Conservation (phyloP, 176 grass and related monocot species). For the Triticum dicoccoides region DNA sequence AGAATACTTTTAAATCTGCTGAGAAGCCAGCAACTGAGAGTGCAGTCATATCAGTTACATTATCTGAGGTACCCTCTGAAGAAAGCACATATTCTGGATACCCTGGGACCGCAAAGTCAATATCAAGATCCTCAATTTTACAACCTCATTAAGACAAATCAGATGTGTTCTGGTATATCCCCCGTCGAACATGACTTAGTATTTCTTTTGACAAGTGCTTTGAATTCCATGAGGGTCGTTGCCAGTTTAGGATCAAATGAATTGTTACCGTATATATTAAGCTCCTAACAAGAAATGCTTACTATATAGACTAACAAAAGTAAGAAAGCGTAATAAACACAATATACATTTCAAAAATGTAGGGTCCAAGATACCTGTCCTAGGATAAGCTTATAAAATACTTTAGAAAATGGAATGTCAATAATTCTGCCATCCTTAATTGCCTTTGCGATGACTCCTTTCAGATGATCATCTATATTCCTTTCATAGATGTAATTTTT, state of each 20-base stretch:
- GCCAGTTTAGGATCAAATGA: slow-evolving; percentile 68
- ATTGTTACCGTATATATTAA: slow-evolving; percentile 62
- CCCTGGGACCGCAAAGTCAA: slow-evolving; percentile 81
- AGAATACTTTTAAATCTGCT: slow-evolving; percentile 13
- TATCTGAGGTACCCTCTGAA: slow-evolving; percentile 35
- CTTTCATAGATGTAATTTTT: no score
- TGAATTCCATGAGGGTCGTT: slow-evolving; percentile 53
- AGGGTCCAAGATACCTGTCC: slow-evolving; percentile 48
- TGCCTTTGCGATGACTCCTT: slow-evolving; percentile 46
- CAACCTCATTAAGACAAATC: slow-evolving; percentile 69
- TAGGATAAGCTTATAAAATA: slow-evolving; percentile 69
- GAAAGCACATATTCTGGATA: slow-evolving; percentile 74
- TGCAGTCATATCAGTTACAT: slow-evolving; percentile 41
- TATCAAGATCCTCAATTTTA: slow-evolving; percentile 70
- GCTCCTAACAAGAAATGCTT: slow-evolving; percentile 48
- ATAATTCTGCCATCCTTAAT: slow-evolving; percentile 73
- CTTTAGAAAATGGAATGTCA: slow-evolving; percentile 71
- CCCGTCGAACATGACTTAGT: slow-evolving; percentile 36
- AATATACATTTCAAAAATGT: slow-evolving; percentile 28
- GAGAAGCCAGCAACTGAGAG: slow-evolving; percentile 14
- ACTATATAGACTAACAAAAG: slow-evolving; percentile 4
- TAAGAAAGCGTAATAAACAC: background rate
- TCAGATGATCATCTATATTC: no score
- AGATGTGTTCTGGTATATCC: slow-evolving; percentile 32
- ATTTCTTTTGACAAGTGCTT: slow-evolving; percentile 67